phyloP scores from a whole-genome alignment of 805 yeast genomes.

The Naumovozyma dairenensis region DNA sequence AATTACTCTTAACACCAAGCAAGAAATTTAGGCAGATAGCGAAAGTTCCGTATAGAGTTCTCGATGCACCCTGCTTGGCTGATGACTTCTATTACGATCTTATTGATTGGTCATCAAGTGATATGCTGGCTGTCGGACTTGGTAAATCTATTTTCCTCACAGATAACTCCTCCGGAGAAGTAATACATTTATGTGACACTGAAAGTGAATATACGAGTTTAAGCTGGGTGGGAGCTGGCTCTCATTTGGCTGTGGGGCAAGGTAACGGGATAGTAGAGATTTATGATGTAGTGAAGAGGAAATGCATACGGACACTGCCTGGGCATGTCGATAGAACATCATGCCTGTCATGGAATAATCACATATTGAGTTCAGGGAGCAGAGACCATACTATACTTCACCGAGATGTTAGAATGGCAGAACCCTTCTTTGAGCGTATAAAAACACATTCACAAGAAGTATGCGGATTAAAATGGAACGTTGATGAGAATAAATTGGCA shows the following conservation, averaged over 20 bases:
- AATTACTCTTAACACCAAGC: conserved; percentile 68
- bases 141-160: conserved; percentile 83
- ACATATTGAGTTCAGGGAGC: conserved; percentile 77
- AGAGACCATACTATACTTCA: conserved; percentile 78
- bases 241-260: conserved; percentile 91
- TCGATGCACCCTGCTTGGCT: conserved; percentile 91
- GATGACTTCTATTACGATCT: conserved; percentile 90
- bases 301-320: conserved; percentile 81
- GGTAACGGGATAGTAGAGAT: conserved; percentile 80
- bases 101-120: conserved; percentile 92
- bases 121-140: conserved; percentile 80
- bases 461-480: conserved; percentile 92
- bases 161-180: conserved; percentile 80
- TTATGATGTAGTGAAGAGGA: conserved; percentile 80
- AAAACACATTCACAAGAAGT: conserved; percentile 85
- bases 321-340: conserved; percentile 84
- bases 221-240: conserved; percentile 90
- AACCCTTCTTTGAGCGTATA: conserved; percentile 64
- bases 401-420: conserved; percentile 82
- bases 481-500: conserved; percentile 82
- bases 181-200: conserved; percentile 68
- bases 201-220: conserved; percentile 72
- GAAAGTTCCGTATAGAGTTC: conserved; percentile 81
- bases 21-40: conserved; percentile 69
- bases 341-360: conserved; percentile 90